Base-by-base conservation (phyloP, 208 protist genomes). In the Acanthamoeba sp. region DNA sequence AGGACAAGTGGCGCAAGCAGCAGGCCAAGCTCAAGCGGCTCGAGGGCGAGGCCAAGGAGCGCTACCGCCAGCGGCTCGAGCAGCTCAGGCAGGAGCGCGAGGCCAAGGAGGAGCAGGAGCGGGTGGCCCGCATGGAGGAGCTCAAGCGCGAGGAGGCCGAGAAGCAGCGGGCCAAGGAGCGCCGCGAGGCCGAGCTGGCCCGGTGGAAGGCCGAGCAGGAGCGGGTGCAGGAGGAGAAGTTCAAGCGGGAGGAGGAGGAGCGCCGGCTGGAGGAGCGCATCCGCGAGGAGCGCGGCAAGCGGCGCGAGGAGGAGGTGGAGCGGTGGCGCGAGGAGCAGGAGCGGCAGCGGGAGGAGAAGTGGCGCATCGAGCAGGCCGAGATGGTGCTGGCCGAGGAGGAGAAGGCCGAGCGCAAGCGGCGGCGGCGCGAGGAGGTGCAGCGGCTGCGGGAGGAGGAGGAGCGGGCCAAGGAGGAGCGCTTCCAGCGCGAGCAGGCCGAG, bases 371-470 rank as follows among this genome's bases (percentile, higher is more conserved):
- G 42, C 89, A 93, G 29, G 62, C 85, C 16, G 89, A 93, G 50
- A 50, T 36, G 62, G 50, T 50, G 62, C 36, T 20, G 24, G 57
- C 64, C 18, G 32, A 93, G 18, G 89, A 73, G 40, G 57, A 69
- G 16, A 40, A 57, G 27, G 89, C 84, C 59, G 89, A 78, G 14
- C 42, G 80, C 36, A 22, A n/a, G 7, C 84, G 36, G 64, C 57
- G 66, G 34, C 52, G 87, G 9, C 20, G 18, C 22, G 87, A 92
- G 29, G 87, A 92, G 57, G 18, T 92, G 14, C 5, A 1, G 34
- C 87, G 87, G 1, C 89, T 76, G 84, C 48, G 84, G 29, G 89
- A 93, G n/a, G 89, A 76, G 69, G 89, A 93, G 64, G 64, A 93
- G 2, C 57, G 36, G 27, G n/a, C 16, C 9, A 92, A 92, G 87